These are phyloP conservation scores for Melanogaster broomeanus DNA, from an alignment of 768 basidiomycete species.

Conservation along the genomic window DNA sequence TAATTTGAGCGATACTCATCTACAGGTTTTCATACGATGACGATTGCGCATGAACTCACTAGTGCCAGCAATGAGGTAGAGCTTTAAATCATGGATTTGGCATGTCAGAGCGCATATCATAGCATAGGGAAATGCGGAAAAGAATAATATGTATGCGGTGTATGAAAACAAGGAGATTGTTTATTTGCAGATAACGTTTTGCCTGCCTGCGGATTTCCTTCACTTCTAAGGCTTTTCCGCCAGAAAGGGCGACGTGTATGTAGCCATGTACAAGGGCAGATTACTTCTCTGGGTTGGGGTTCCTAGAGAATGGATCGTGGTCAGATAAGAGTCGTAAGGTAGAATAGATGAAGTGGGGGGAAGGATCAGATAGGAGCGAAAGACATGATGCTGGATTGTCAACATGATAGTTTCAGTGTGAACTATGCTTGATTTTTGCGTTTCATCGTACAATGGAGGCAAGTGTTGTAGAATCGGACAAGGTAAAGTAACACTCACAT, in stretches of 20 bases:
- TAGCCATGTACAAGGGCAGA: conserved; percentile 2
- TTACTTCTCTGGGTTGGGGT: conserved; percentile 33
- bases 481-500: conserved; percentile 69
- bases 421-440: conserved; percentile 79
- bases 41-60: no score
- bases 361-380: conserved; percentile 89
- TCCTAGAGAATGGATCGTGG: conserved; percentile 13
- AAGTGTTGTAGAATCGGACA: conserved; percentile 52
- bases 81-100: conserved; percentile 11
- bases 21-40: no score
- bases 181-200: conserved; percentile 5
- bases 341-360: not conserved
- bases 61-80: no score
- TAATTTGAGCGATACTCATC: no score
- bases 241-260: conserved; percentile 11
- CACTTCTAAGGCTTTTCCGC: conserved; percentile 17
- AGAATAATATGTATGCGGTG: conserved; percentile 9
- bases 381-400: conserved; percentile 90
- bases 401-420: conserved; percentile 90
- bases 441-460: conserved; percentile 42
- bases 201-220: conserved; percentile 5
- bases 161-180: conserved; percentile 8
- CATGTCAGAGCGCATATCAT: conserved; percentile 25
- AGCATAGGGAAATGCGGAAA: conserved; percentile 14
- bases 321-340: conserved; percentile 5